Percentiles rank a stretch among this genome's conserved stretches.
Conservation (phyloP, 257 asterid genomes). For the Misopates orontium region DNA sequence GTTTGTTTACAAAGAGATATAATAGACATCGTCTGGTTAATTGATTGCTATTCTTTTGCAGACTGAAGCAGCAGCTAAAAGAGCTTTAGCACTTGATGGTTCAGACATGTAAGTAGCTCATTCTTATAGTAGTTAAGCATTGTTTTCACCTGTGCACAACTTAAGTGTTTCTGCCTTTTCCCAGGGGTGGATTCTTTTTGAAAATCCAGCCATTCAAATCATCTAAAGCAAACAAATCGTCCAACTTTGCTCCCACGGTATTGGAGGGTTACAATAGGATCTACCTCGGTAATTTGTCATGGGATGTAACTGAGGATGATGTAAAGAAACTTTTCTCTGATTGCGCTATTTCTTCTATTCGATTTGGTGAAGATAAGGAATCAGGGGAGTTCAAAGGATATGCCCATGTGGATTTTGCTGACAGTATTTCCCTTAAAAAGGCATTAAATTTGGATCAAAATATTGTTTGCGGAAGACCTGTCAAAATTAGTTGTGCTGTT, state of each 20-base stretch:
- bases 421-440: slow-evolving; percentile 48
- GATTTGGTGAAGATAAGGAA: slow-evolving; percentile 87
- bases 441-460: slow-evolving; percentile 83
- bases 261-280: slow-evolving; percentile 82
- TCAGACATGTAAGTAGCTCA: slow-evolving; percentile 80
- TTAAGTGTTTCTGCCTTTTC: slow-evolving; percentile 13
- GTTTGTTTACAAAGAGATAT: slow-evolving; percentile 6
- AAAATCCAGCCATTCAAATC: slow-evolving; percentile 80
- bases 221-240: slow-evolving; percentile 43
- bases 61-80: slow-evolving; percentile 92
- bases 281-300: slow-evolving; percentile 81
- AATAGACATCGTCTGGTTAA: background rate
- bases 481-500: slow-evolving; percentile 75
- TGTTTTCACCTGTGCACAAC: slow-evolving; percentile 2
- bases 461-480: slow-evolving; percentile 73
- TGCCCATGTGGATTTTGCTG: slow-evolving; percentile 82
- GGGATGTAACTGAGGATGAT: slow-evolving; percentile 83
- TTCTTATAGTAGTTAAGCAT: background rate
- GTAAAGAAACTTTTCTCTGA: slow-evolving; percentile 58
- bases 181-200: slow-evolving; percentile 89
- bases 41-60: slow-evolving; percentile 36
- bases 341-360: slow-evolving; percentile 59
- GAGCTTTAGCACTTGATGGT: slow-evolving; percentile 91
- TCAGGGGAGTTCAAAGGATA: slow-evolving; percentile 84
- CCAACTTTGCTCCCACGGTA: slow-evolving; percentile 63